Percentiles rank a stretch among this genome's conserved stretches.
Conservation (phyloP, 176 grass and related monocot genomes). For the Chrysopogon serrulatus region DNA sequence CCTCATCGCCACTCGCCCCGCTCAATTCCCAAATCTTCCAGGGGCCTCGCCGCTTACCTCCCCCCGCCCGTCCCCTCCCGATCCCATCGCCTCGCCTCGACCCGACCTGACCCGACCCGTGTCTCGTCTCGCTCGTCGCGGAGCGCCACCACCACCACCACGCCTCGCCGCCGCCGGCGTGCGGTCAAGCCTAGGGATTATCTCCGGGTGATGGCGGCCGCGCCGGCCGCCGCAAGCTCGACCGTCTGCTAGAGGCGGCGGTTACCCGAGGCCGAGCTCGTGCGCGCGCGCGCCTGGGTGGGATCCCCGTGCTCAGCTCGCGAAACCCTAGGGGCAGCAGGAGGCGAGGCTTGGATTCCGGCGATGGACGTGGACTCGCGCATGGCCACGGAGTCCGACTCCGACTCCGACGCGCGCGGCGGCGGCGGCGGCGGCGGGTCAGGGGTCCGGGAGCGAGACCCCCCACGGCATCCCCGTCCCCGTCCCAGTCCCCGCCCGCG, state of each 20-base stretch:
- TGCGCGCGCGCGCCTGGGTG: neutral
- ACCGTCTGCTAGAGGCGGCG: neutral
- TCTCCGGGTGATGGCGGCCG: neutral
- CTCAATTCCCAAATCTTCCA: constrained; percentile 31
- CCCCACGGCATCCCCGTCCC: constrained; percentile 9
- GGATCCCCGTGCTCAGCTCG: constrained; percentile 2
- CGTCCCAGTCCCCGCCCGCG: no score
- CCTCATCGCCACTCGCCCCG: neutral
- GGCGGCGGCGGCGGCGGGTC: neutral
- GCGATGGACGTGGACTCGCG: constrained; percentile 44
- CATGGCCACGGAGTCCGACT: constrained; percentile 47
- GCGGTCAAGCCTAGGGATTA: constrained; percentile 4
- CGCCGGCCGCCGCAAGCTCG: neutral
- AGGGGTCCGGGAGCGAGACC: constrained; percentile 33
- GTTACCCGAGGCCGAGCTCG: neutral
- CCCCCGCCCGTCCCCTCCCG: neutral
- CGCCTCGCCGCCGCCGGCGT: constrained; percentile 8
- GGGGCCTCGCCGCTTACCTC: constrained; percentile 27
- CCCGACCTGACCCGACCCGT: neutral
- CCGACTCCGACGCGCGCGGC: constrained; percentile 32
- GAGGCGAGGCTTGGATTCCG: neutral
- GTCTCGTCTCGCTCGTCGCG: neutral
- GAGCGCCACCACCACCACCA: constrained; percentile 8
- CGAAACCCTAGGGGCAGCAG: constrained; percentile 31
- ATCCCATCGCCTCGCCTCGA: constrained; percentile 31